Conservation (phyloP, 441 rosid genomes). For the Arabidopsis lyrata region DNA sequence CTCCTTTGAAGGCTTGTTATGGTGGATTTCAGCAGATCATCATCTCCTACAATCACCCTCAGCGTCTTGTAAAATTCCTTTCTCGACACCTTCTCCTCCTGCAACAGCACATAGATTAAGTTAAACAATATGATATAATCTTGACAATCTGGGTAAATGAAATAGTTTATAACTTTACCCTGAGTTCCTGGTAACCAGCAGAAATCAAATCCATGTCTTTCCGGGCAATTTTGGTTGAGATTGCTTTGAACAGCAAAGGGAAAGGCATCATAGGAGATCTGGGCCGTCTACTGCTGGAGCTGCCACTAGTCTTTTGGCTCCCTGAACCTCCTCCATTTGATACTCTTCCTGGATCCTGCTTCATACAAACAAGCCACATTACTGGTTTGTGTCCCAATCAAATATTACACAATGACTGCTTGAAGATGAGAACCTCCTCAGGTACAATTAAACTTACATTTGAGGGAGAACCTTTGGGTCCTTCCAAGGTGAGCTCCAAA, state of each 20-base stretch:
- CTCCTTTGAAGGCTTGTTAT: slow-evolving; percentile 65
- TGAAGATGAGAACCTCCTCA: background rate
- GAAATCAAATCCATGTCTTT: slow-evolving; percentile 66
- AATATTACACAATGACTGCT: background rate
- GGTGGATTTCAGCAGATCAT: slow-evolving; percentile 70
- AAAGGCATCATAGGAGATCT: slow-evolving; percentile 86
- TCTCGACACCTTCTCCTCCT: slow-evolving; percentile 73
- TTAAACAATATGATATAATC: slow-evolving; percentile 4
- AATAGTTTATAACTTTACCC: slow-evolving; percentile 54
- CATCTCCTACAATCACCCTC: slow-evolving; percentile 73
- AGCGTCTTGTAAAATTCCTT: slow-evolving; percentile 66
- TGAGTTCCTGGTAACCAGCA: slow-evolving; percentile 60
- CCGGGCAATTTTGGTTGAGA: slow-evolving; percentile 64
- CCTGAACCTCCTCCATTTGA: slow-evolving; percentile 23
- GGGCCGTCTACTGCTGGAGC: slow-evolving; percentile 41
- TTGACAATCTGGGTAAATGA: slow-evolving; percentile 21
- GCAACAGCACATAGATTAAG: background rate
- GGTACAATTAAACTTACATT: slow-evolving; percentile 32
- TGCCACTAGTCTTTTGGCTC: slow-evolving; percentile 10
- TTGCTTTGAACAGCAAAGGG: slow-evolving; percentile 79
- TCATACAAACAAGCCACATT: slow-evolving; percentile 25
- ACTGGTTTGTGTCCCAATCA: slow-evolving; percentile 13
- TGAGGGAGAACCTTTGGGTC: slow-evolving; percentile 21
- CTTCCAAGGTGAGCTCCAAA: slow-evolving; percentile 34
- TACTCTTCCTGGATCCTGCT: slow-evolving; percentile 34